Percentiles rank a stretch among this genome's conserved stretches.
phyloP scores from a whole-genome alignment of 2,329 filamentous ascomycete genomes.

The Fusarium papillatum region DNA sequence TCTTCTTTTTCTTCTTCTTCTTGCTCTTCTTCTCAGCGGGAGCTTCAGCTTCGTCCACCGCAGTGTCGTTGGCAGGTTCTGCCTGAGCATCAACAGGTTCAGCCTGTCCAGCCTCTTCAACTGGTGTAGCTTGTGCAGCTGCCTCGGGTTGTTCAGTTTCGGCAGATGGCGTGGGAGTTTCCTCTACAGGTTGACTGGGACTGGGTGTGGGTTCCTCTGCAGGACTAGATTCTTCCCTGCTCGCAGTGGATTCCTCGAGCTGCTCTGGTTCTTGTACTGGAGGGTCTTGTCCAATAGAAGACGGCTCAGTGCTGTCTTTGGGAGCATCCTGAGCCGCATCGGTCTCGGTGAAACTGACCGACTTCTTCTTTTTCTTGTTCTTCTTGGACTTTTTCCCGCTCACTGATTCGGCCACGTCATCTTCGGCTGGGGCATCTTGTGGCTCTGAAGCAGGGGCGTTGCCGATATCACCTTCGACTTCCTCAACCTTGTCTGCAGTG shows the following conservation, averaged over 20 bases:
- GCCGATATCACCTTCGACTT: background rate
- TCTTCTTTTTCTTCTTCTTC: slow-evolving; percentile 54
- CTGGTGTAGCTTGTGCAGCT: background rate
- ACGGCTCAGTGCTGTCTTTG: slow-evolving; percentile 19
- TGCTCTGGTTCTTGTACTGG: slow-evolving; percentile 23
- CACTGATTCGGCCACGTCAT: slow-evolving; percentile 23
- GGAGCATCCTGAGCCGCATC: slow-evolving; percentile 12
- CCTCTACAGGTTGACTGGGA: background rate
- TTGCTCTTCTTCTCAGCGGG: slow-evolving; percentile 43
- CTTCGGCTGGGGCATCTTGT: slow-evolving; percentile 27
- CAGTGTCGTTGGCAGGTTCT: slow-evolving; percentile 8
- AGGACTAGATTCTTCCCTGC: slow-evolving; percentile 4
- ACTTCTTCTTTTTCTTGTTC: slow-evolving; percentile 49
- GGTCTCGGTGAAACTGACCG: slow-evolving; percentile 32
- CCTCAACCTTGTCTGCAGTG: background rate
- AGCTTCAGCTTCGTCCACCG: slow-evolving; percentile 17
- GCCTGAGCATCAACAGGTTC: slow-evolving; percentile 8
- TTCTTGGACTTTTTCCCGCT: slow-evolving; percentile 45
- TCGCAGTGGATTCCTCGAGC: slow-evolving; percentile 3
- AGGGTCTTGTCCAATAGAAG: slow-evolving; percentile 20
- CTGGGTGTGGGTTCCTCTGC: slow-evolving; percentile 28
- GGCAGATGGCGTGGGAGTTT: background rate
- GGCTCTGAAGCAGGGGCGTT: background rate
- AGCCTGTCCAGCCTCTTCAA: slow-evolving; percentile 1
- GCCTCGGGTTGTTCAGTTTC: slow-evolving; percentile 15